phyloP scores from a whole-genome alignment of 768 basidiomycete genomes.

The Ramaria rubella region DNA sequence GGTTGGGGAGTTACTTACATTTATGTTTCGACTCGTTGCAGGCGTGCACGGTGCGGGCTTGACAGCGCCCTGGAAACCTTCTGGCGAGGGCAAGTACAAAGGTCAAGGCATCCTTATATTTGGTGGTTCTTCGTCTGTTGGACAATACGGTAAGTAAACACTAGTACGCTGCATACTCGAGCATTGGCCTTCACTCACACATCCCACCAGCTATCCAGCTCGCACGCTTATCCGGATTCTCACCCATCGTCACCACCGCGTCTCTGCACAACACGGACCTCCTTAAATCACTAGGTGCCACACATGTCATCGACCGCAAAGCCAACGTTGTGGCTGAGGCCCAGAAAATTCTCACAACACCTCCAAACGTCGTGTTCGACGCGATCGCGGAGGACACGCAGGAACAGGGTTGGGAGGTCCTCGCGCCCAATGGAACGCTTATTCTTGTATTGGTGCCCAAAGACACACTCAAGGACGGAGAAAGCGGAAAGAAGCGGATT shows the following conservation, averaged over 20 bases:
- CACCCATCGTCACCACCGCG: constrained; percentile 28
- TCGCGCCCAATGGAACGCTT: constrained; percentile 32
- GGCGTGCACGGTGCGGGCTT: constrained; percentile 31
- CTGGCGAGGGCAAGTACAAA: constrained; percentile 34
- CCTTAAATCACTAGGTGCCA: constrained; percentile 29
- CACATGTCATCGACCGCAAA: constrained; percentile 28
- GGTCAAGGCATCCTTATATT: constrained; percentile 41
- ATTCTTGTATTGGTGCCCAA: constrained; percentile 8
- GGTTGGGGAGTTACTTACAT: no score
- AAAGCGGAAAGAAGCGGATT: constrained; percentile 11
- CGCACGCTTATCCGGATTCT: constrained; percentile 36
- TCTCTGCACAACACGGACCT: constrained; percentile 31
- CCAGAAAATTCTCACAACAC: constrained; percentile 15
- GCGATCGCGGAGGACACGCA: constrained; percentile 35
- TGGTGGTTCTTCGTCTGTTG: constrained; percentile 44
- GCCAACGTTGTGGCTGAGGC: constrained; percentile 4
- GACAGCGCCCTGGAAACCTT: constrained; percentile 29
- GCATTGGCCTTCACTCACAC: not conserved
- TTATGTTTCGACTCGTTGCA: no score
- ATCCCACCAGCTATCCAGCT: constrained; percentile 30
- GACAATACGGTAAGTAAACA: constrained; percentile 38
- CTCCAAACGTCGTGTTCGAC: constrained; percentile 25
- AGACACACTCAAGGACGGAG: not conserved
- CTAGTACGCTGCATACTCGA: not conserved
- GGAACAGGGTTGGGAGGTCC: constrained; percentile 28